Conservation (phyloP, 2,329 filamentous ascomycete genomes). For the Kalaharituber pfeilii region DNA sequence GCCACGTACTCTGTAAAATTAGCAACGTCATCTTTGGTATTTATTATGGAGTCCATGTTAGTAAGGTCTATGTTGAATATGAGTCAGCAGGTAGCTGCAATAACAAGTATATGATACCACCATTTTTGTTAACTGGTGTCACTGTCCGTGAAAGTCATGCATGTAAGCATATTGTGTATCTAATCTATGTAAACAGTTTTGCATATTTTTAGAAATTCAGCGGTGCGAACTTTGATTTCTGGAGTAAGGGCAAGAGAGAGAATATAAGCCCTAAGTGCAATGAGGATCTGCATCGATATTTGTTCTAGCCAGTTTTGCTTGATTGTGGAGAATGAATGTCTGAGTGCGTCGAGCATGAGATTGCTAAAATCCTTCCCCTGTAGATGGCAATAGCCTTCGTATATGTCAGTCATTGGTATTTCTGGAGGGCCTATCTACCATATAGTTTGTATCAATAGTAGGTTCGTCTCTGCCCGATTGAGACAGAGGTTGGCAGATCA, state of each 20-base stretch:
- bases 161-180: slow-evolving; percentile 12
- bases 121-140: slow-evolving; percentile 8
- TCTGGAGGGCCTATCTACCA: slow-evolving; percentile 32
- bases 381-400: background rate
- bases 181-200: slow-evolving; percentile 14
- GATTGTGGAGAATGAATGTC: background rate
- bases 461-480: slow-evolving; percentile 32
- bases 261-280: background rate
- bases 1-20: slow-evolving; percentile 28
- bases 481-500: slow-evolving; percentile 34
- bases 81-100: slow-evolving; percentile 17
- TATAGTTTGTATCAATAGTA: slow-evolving; percentile 35
- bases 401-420: background rate
- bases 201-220: slow-evolving; percentile 12
- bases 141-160: slow-evolving; percentile 7
- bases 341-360: background rate
- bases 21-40: slow-evolving; percentile 20
- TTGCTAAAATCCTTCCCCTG: background rate
- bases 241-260: background rate
- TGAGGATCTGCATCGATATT: background rate
- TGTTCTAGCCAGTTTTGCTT: background rate
- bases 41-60: slow-evolving; percentile 24
- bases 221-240: slow-evolving; percentile 6
- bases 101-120: slow-evolving; percentile 11
- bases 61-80: slow-evolving; percentile 21